phyloP scores from a whole-genome alignment of 2,329 filamentous ascomycete genomes.

The Arthrobotrys megalospora region DNA sequence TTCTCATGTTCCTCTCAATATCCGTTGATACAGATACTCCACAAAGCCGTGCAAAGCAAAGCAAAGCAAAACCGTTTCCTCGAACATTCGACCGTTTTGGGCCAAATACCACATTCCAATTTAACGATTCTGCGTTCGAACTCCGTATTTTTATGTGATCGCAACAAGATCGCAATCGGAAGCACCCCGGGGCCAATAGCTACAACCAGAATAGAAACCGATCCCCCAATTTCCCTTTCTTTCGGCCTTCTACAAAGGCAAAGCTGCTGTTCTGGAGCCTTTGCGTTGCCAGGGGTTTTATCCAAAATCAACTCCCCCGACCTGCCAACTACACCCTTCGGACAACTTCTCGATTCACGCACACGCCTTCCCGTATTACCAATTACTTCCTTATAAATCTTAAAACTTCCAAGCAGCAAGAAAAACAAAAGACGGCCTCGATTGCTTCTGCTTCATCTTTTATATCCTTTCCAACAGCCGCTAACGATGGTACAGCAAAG shows the following conservation, averaged over 20 bases:
- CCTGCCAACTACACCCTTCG: conserved; percentile 50
- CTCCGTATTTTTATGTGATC: conserved; percentile 17
- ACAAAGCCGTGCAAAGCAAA: conserved; percentile 4
- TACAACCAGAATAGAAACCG: conserved; percentile 24
- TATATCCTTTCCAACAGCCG: conserved; percentile 13
- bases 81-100: conserved; percentile 36
- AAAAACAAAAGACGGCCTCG: not conserved
- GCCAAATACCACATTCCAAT: conserved; percentile 51
- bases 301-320: conserved; percentile 54
- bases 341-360: conserved; percentile 50
- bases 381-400: conserved; percentile 32
- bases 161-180: conserved; percentile 17
- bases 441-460: conserved; percentile 3
- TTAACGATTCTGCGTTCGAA: conserved; percentile 37
- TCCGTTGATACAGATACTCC: conserved; percentile 7
- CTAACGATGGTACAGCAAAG: conserved; percentile 56
- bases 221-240: conserved; percentile 27
- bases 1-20: conserved; percentile 17
- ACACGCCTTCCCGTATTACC: conserved; percentile 32
- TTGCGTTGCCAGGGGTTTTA: conserved; percentile 61
- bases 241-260: conserved; percentile 28
- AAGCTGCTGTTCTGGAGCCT: conserved; percentile 24
- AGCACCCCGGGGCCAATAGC: conserved; percentile 25
- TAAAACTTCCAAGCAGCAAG: conserved; percentile 1
- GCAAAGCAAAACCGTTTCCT: conserved; percentile 28